phyloP scores from a whole-genome alignment of 2,329 filamentous ascomycete species.

The Aspergillus luchuensis region DNA sequence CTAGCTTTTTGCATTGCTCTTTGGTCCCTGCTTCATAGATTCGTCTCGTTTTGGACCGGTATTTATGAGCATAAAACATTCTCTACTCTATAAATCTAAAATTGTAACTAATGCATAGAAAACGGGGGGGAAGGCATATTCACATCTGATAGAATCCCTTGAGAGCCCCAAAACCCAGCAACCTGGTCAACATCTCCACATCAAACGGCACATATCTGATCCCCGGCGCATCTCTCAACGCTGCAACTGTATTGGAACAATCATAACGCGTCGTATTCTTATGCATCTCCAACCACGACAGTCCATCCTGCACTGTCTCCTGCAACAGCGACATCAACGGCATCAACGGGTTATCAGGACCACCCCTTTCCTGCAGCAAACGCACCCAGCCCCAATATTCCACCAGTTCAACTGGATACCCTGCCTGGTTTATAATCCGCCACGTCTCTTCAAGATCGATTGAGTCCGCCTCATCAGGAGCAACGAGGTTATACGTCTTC shows the following conservation, averaged over 20 bases:
- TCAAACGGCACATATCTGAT: not conserved
- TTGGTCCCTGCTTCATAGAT: not conserved
- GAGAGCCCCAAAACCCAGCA: not conserved
- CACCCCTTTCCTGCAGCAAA: not conserved
- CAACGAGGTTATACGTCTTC: constrained; percentile 16
- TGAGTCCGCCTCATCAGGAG: constrained; percentile 11
- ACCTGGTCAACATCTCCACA: not conserved
- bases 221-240: constrained; percentile 6
- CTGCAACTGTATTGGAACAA: constrained; percentile 9
- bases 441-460: constrained; percentile 14
- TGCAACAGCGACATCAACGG: constrained; percentile 45
- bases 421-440: constrained; percentile 7
- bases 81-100: too few relatives aligned
- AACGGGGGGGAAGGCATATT: too few relatives aligned
- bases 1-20: not conserved
- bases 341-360: constrained; percentile 9
- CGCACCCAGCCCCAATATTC: constrained; percentile 9
- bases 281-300: constrained; percentile 25
- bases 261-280: constrained; percentile 16
- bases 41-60: too few relatives aligned
- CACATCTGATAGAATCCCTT: not conserved
- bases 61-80: too few relatives aligned
- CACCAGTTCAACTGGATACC: not conserved
- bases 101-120: too few relatives aligned
- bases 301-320: constrained; percentile 32